Base-by-base conservation (phyloP, 148 eudicot species). In the Camellia granthamiana region DNA sequence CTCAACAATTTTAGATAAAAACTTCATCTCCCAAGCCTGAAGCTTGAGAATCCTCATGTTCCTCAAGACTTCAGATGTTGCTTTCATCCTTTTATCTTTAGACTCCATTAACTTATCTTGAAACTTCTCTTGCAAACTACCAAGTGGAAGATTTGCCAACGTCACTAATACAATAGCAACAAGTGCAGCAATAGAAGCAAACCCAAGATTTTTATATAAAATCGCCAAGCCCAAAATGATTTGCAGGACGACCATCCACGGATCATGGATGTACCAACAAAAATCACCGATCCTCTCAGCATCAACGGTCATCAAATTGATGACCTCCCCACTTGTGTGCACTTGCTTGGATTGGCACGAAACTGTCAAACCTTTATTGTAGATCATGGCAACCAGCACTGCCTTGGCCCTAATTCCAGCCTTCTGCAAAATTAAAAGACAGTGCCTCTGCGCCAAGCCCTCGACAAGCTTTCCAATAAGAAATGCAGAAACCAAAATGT, bases 21-120 rank as follows among this genome's bases (percentile, higher is more conserved):
- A 88, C 62, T 88, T 88, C 89, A 88, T 86, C 75, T 88, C 90
- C 90, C 89, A 88, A 10, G 85, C 91, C 66, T 88, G 91, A 82
- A 88, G 91, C 87, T 88, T 88, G 19, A 88, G 82, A 56, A 88
- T 86, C 47, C 91, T 86, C 89, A 88, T 88, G 78, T 86, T 88
- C 72, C 87, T 88, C 70, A 88, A 79, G 64, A 88, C 86, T 81
- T 88, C 89, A 58, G 91, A 86, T 0, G 89, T 86, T 5, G 86
- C 77, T 55, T 88, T 88, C 90, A 88, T 88, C 83, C 90, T 84
- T 60, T 69, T 84, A 81, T 88, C 90, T 76, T 88, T 88, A 14
- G 83, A 84, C 16, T 86, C 70, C 91, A 88, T 88, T 60, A 88
- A 58, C 47, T 86, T 79, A 16, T 81, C 82, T 77, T 89, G 85